Base-by-base conservation (phyloP, 2,329 filamentous ascomycete genomes). In the Fusarium palustre region DNA sequence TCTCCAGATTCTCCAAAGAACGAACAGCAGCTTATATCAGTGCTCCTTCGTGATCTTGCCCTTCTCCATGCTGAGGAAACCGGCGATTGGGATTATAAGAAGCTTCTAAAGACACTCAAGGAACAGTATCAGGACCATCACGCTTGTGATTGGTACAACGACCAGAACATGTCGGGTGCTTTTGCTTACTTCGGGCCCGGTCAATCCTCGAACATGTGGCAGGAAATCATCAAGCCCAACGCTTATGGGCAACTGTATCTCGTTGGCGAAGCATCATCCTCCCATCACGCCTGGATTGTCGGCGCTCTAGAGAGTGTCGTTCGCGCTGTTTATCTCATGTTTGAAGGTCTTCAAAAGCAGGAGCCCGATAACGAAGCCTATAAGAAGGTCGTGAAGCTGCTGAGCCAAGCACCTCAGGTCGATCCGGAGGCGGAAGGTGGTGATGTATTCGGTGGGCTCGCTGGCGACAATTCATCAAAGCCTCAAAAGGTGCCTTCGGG, bases 161-260 rank as follows among this genome's bases (percentile, higher is more conserved):
- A 74, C 18, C 49, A 69, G 41, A 64, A 73, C 3, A 72, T 70
- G 71, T 70, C 71, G 0, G 71, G 71, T 3, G 71, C 71, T 0
- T 74, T 74, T 25, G 71, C 69, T 1, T 74, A 72, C 31, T 74
- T 72, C 7, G 67, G 71, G 0, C 71, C 71, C 0, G 38, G 67
- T 0, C 71, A 74, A 1, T 74, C 71, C 47, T 70, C 64, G 18
- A 70, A 74, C 9, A 74, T 72, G 71, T 74, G 71, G 68, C 43
- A 64, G 3, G 66, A 74, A 13, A 69, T 72, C 15, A 70, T 66
- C 50, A 72, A 73, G 55, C 69, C 71, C 15, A 72, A 73, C 22
- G 56, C 70, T 0, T 73, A 52, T 13, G 69, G 71, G 2, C 66
- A 74, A 12, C 7, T 74, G 5, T 70, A 72, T 5, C 45, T 74